Base-by-base conservation (phyloP, 2,329 filamentous ascomycete genomes). In the Trichoderma koningii region DNA sequence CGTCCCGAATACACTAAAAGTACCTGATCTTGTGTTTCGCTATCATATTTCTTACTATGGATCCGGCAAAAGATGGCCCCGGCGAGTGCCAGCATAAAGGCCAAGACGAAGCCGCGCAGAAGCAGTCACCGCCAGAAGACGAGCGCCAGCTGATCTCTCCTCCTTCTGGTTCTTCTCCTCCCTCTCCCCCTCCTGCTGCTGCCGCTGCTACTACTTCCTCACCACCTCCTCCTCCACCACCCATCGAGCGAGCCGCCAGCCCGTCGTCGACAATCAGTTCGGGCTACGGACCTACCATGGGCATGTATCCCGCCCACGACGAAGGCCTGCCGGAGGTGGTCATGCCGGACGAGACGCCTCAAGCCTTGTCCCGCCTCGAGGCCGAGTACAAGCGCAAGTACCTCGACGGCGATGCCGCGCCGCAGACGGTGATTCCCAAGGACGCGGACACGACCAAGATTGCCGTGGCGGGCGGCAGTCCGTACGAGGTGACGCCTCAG, bases 261-360 rank as follows among this genome's bases (percentile, higher is more conserved):
- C 45, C 62, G 14, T 28, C 62, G 17, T 59, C 62, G 1, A 59
- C 53, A 5, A 59, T 60, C 15, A 59, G 62, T 38, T 64, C 62
- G 19, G 62, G 62, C 19, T 64, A 64, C 47, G 62, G 62, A n/a
- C 62, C 55, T 6, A 34, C 62, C 14, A 10, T 59, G 44, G 53
- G 53, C 42, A 50, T 45, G 21, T 64, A 42, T 48, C 62, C 62
- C 5, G 38, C 38, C 26, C 53, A 56, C 26, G 62, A 64, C 26
- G 62, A 64, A 17, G 51, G 62, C 19, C 48, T 64, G 23, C 65
- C 65, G n/a, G 61, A 66, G 21, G 65, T 64, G 15, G 53, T 53
- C 10, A 38, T 38, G n/a, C 48, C 53, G 3, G 61, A 56, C 14
- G 52, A 45, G 21, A 41, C 62, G 2, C 55, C 50, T 14, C 55